phyloP scores from a whole-genome alignment of 192 early-diverging fungal genomes.

The Linnemannia exigua region DNA sequence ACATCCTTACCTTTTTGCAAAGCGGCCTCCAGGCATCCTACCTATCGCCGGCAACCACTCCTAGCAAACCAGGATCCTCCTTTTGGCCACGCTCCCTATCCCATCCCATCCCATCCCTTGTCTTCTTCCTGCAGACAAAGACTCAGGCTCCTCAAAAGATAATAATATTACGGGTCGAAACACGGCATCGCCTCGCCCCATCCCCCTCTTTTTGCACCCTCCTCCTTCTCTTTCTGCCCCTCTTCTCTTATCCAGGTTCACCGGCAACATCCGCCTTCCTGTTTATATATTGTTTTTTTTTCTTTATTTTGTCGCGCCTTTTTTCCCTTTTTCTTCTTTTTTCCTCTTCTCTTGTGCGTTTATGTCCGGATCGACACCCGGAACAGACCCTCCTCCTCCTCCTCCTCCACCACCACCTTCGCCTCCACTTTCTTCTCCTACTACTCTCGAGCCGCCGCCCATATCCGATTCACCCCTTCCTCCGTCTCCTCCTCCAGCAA shows the following conservation, averaged over 20 bases:
- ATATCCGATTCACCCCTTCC: neutral
- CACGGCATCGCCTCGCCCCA: neutral
- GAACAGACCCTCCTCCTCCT: neutral
- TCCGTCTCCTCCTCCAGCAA: neutral
- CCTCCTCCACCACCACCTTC: neutral
- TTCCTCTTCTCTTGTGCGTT: neutral
- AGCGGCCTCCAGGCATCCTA: neutral
- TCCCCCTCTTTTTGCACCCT: neutral
- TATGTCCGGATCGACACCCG: neutral
- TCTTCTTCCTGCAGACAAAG: neutral
- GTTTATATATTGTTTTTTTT: neutral
- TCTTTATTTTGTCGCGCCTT: neutral
- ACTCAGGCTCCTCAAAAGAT: neutral
- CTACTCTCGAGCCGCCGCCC: neutral
- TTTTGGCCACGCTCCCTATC: neutral
- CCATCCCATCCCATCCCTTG: neutral
- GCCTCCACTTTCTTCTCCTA: neutral
- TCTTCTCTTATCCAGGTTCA: neutral
- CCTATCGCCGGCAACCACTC: neutral
- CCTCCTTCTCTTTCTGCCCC: too few relatives aligned
- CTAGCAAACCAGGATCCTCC: neutral
- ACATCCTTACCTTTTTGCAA: neutral
- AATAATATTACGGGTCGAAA: neutral
- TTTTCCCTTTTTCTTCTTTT: neutral
- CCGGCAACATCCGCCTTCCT: neutral